These are phyloP conservation scores for Eragrostis nindensis DNA, from an alignment of 176 grass and related monocot species.

Conservation along the genomic window DNA sequence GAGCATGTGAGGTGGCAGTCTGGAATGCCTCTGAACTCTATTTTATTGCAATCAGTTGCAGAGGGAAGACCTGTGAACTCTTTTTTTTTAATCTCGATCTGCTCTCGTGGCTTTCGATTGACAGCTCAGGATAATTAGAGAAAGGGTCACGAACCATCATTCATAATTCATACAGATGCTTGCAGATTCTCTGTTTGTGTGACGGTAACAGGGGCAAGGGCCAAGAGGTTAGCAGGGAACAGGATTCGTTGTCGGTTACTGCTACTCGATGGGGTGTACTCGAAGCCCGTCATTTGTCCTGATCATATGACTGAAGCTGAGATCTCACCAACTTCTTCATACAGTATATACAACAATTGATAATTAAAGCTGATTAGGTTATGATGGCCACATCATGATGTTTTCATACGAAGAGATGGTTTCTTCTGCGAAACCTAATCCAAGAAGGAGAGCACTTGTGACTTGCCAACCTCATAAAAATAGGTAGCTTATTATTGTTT, in stretches of 20 bases:
- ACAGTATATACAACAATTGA: too few species aligned
- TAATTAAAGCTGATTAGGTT: background rate
- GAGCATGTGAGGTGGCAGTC: conserved; percentile 23
- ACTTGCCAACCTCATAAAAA: background rate
- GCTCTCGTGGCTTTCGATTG: background rate
- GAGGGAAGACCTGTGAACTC: background rate
- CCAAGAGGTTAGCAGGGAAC: background rate
- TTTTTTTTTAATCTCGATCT: background rate
- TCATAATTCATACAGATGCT: background rate
- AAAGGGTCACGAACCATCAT: conserved; percentile 8
- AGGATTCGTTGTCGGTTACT: background rate
- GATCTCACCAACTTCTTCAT: conserved; percentile 21
- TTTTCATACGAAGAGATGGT: background rate
- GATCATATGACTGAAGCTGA: background rate
- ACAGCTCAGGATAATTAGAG: background rate
- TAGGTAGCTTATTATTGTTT: too few species aligned
- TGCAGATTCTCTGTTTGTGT: conserved; percentile 19
- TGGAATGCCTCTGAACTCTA: background rate
- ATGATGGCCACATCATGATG: background rate
- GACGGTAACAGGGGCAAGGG: background rate
- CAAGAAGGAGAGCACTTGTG: background rate
- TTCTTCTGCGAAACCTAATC: background rate
- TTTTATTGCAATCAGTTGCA: conserved; percentile 2
- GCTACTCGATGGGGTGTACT: background rate
- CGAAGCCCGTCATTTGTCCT: background rate